Evolutionary conservation across 345 rosid genomes (phyloP).

Genomic region (Pugionium dolabratum): DNA sequence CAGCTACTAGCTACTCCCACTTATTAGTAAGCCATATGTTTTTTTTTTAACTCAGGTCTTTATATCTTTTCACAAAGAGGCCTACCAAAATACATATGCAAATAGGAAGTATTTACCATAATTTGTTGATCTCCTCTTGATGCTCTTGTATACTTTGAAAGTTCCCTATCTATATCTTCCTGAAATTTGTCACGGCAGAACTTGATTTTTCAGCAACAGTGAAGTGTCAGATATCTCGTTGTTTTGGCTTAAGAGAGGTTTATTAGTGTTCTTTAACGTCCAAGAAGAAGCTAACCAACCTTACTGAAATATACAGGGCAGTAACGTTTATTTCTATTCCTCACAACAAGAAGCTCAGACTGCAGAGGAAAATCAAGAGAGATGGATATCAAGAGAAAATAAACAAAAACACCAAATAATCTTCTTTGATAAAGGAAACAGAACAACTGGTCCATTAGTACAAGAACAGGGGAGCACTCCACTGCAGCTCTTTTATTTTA

Average conservation of each 20-base stretch:
- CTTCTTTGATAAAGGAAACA: neutral
- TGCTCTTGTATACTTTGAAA: slow-evolving; percentile 66
- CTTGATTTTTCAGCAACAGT: neutral
- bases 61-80: neutral
- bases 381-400: neutral
- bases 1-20: slow-evolving; percentile 8
- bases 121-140: slow-evolving; percentile 85
- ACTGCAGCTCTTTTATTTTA: neutral
- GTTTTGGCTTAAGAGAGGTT: neutral
- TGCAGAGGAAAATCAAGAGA: slow-evolving; percentile 41
- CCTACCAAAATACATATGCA: neutral
- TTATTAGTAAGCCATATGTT: neutral
- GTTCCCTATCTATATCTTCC: slow-evolving; percentile 91
- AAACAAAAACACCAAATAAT: slow-evolving; percentile 8
- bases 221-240: neutral
- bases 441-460: too few species aligned
- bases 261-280: neutral
- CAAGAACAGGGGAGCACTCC: too few species aligned
- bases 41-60: neutral
- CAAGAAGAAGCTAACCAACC: slow-evolving; percentile 61
- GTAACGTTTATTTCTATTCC: slow-evolving; percentile 75
- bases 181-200: slow-evolving; percentile 30
- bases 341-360: slow-evolving; percentile 91
- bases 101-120: slow-evolving; percentile 57
- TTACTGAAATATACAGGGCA: slow-evolving; percentile 93